Conservation (phyloP, 805 yeast genomes). For the Pichia phayaonensis region DNA sequence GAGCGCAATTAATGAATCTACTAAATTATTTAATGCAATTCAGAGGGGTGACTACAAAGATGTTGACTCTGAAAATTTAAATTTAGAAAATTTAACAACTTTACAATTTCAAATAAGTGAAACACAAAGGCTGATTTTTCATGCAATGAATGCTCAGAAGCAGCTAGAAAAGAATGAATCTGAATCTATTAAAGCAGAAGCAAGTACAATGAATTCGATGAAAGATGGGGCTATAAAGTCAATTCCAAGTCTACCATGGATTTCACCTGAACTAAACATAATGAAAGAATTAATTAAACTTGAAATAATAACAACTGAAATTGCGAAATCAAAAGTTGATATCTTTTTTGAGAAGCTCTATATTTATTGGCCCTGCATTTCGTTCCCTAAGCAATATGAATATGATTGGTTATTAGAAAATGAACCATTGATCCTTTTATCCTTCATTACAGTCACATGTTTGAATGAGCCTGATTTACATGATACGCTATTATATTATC, state of each 20-base stretch:
- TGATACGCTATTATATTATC: slow-evolving; percentile 35
- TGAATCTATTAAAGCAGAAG: slow-evolving; percentile 9
- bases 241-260: slow-evolving; percentile 29
- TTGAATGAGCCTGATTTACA: slow-evolving; percentile 38
- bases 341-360: slow-evolving; percentile 33
- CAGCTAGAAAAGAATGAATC: background rate
- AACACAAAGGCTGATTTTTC: slow-evolving; percentile 25
- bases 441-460: slow-evolving; percentile 41
- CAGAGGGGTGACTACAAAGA: slow-evolving; percentile 13
- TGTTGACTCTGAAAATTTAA: slow-evolving; percentile 16
- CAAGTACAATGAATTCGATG: slow-evolving; percentile 30
- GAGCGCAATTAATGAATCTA: slow-evolving; percentile 20
- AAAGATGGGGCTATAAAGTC: slow-evolving; percentile 29
- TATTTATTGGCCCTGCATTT: slow-evolving; percentile 41
- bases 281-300: slow-evolving; percentile 32
- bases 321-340: slow-evolving; percentile 29
- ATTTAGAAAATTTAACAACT: slow-evolving; percentile 15
- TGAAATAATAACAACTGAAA: slow-evolving; percentile 28
- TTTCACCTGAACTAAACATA: slow-evolving; percentile 30
- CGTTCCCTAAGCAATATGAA: slow-evolving; percentile 31
- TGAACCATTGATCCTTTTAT: slow-evolving; percentile 36
- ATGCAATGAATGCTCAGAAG: slow-evolving; percentile 15
- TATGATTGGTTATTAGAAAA: slow-evolving; percentile 35
- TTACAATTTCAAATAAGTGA: slow-evolving; percentile 27
- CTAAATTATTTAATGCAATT: slow-evolving; percentile 17